Evolutionary conservation across 108 stramenopile genomes (phyloP).

Genomic region (Mediolabrus comicus): DNA sequence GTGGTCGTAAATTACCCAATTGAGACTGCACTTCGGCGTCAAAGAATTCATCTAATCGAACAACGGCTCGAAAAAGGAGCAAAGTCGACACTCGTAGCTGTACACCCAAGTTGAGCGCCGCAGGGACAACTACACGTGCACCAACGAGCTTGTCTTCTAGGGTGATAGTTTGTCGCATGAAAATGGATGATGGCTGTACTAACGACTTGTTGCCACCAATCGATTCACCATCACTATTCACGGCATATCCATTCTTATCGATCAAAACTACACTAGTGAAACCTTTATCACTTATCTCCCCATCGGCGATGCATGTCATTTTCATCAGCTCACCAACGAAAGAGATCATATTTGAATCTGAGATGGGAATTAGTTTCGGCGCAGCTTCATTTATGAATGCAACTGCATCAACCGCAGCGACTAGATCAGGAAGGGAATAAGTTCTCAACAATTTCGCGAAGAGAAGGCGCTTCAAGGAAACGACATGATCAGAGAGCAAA

Average conservation of each 20-base stretch:
- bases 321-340: constrained; percentile 82
- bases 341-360: constrained; percentile 68
- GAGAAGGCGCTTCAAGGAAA: constrained; percentile 58
- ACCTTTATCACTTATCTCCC: constrained; percentile 73
- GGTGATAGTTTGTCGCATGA: constrained; percentile 58
- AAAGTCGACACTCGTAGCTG: constrained; percentile 77
- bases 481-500: constrained; percentile 21
- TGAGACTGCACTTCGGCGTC: constrained; percentile 59
- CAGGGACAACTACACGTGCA: constrained; percentile 45
- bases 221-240: constrained; percentile 36
- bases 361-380: constrained; percentile 56
- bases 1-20: constrained; percentile 77
- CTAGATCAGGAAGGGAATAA: constrained; percentile 76
- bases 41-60: constrained; percentile 67
- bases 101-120: constrained; percentile 68
- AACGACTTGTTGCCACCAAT: constrained; percentile 8
- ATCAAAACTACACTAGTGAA: constrained; percentile 58
- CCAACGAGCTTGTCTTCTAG: constrained; percentile 33
- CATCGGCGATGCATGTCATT: constrained; percentile 85
- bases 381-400: constrained; percentile 60
- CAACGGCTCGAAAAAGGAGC: constrained; percentile 63
- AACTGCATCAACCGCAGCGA: constrained; percentile 72
- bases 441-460: constrained; percentile 70
- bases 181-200: constrained; percentile 60
- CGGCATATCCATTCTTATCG: constrained; percentile 78